A percentile compares a stretch with the other conserved stretches of the same genome.
phyloP scores from a whole-genome alignment of 2,329 filamentous ascomycete genomes.

The Scedosporium boydii region DNA sequence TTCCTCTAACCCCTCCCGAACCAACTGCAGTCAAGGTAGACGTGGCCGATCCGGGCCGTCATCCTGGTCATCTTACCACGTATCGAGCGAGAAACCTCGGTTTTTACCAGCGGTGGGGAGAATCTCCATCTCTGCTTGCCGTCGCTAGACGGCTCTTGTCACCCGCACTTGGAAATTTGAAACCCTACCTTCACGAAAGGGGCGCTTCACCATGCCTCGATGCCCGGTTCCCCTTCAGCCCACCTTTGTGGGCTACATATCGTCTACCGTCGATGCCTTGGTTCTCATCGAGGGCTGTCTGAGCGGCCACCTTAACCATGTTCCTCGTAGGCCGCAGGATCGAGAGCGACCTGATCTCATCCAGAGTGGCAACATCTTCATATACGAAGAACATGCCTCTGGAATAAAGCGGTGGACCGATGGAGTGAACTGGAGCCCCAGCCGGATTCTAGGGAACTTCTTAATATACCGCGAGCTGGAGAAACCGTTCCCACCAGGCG shows the following conservation, averaged over 20 bases:
- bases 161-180: too few relatives aligned
- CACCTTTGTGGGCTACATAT: constrained; percentile 58
- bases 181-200: neutral
- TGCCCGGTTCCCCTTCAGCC: constrained; percentile 37
- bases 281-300: constrained; percentile 74
- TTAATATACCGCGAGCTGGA: constrained; percentile 77
- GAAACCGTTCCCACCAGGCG: constrained; percentile 67
- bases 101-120: too few relatives aligned
- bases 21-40: too few relatives aligned
- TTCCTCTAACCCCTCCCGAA: too few relatives aligned
- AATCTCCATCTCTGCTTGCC: too few relatives aligned
- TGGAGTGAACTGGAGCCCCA: constrained; percentile 83
- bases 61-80: too few relatives aligned
- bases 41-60: too few relatives aligned
- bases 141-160: too few relatives aligned
- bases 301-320: constrained; percentile 59
- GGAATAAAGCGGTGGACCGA: constrained; percentile 95
- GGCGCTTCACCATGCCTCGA: neutral
- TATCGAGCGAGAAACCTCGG: too few relatives aligned
- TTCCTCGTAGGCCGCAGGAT: constrained; percentile 77
- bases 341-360: constrained; percentile 70
- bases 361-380: constrained; percentile 75
- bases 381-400: constrained; percentile 84
- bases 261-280: constrained; percentile 65
- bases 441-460: constrained; percentile 75